These are phyloP conservation scores for Trichomonas gallinae DNA, from an alignment of 208 protist species.

Conservation along the genomic window DNA sequence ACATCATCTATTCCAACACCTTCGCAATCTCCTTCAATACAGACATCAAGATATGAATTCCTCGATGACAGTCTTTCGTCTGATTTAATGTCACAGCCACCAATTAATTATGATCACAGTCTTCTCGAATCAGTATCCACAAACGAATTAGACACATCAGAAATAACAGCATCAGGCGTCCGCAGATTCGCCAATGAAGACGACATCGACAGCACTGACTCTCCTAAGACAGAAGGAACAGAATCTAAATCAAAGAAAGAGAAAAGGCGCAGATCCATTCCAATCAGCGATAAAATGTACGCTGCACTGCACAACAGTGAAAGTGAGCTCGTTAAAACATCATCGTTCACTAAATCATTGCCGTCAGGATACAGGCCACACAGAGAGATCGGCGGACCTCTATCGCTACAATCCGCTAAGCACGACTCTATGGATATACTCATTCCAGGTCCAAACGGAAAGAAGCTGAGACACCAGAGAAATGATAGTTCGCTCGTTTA, in stretches of 20 bases:
- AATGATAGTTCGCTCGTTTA: neutral
- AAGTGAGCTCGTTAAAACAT: neutral
- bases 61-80: neutral
- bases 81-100: neutral
- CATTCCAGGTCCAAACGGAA: neutral
- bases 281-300: neutral
- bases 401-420: neutral
- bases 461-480: neutral
- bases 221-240: neutral
- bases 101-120: neutral
- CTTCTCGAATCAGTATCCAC: neutral
- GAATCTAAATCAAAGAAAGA: neutral
- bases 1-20: neutral
- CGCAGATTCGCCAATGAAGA: neutral
- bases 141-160: neutral
- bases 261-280: neutral
- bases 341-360: neutral
- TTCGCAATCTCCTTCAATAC: neutral
- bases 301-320: neutral
- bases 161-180: neutral
- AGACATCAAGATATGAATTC: neutral
- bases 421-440: neutral
- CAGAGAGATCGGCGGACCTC: neutral
- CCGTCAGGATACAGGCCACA: neutral
- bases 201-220: neutral